These are phyloP conservation scores for Lichtheimia ornata DNA, from an alignment of 371 early-diverging fungal species.

Conservation along the genomic window DNA sequence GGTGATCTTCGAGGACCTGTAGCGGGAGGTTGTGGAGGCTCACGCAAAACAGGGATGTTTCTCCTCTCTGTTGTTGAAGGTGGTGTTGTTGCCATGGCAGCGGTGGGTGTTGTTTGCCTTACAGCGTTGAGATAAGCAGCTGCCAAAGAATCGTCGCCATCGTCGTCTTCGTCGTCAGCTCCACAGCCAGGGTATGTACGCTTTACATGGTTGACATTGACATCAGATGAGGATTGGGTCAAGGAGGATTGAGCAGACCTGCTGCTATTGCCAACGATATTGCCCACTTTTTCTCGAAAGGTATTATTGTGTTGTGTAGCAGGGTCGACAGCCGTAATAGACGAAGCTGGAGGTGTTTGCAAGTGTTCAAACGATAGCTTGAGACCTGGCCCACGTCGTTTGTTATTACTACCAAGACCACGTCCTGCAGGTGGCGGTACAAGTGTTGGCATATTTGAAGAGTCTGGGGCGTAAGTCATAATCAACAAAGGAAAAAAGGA, in stretches of 20 bases:
- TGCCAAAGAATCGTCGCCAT: slow-evolving; percentile 19
- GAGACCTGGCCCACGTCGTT: slow-evolving; percentile 23
- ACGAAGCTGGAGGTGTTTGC: slow-evolving; percentile 17
- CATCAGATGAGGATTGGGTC: not conserved
- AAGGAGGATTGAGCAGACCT: slow-evolving; percentile 12
- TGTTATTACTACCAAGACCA: slow-evolving; percentile 4
- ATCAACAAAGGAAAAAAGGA: too few relatives aligned
- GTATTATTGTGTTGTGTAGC: slow-evolving; percentile 13
- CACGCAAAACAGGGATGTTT: slow-evolving; percentile 31
- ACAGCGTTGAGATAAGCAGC: slow-evolving; percentile 9
- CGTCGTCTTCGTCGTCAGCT: slow-evolving; percentile 21
- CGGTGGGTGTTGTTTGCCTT: slow-evolving; percentile 3
- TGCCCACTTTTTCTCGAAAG: slow-evolving; percentile 40
- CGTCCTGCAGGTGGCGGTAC: slow-evolving; percentile 5
- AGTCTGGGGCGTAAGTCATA: too few relatives aligned
- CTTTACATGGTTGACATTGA: not conserved
- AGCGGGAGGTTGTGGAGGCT: slow-evolving; percentile 38
- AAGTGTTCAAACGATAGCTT: slow-evolving; percentile 22
- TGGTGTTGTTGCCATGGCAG: slow-evolving; percentile 7
- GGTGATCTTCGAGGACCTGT: not conserved
- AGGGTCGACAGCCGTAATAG: slow-evolving; percentile 1
- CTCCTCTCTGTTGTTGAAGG: not conserved
- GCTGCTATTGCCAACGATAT: slow-evolving; percentile 34
- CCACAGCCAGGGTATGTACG: slow-evolving; percentile 18
- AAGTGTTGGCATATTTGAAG: not conserved